phyloP scores from a whole-genome alignment of 2,329 filamentous ascomycete genomes.

The Alternaria postmessia region DNA sequence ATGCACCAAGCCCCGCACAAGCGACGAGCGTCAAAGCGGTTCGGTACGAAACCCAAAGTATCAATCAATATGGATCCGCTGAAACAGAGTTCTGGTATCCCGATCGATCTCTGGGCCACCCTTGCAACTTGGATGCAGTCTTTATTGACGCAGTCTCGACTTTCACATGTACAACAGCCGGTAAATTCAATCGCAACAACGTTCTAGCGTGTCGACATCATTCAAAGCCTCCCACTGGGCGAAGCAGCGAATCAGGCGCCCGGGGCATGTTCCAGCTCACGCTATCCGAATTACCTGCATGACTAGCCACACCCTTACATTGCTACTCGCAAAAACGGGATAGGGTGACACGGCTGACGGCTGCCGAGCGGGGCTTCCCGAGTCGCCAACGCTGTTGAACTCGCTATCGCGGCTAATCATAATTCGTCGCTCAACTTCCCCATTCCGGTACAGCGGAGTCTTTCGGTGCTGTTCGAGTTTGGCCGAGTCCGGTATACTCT shows the following conservation, averaged over 20 bases:
- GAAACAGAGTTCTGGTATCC: constrained; percentile 10
- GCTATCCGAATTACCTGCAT: constrained; percentile 33
- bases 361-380: constrained; percentile 36
- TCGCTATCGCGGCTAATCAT: constrained; percentile 19
- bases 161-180: background rate
- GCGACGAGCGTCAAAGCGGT: constrained; percentile 23
- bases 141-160: background rate
- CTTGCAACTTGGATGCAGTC: background rate
- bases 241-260: constrained; percentile 17
- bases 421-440: constrained; percentile 12
- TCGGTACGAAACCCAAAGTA: constrained; percentile 24
- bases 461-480: constrained; percentile 5
- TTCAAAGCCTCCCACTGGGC: constrained; percentile 4
- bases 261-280: constrained; percentile 12
- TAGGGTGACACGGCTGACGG: constrained; percentile 22
- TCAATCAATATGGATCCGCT: constrained; percentile 8
- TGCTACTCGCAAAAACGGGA: constrained; percentile 9
- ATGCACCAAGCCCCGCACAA: constrained; percentile 10
- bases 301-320: constrained; percentile 26
- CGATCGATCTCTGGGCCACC: background rate
- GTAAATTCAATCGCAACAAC: constrained; percentile 4
- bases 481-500: background rate
- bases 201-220: constrained; percentile 8
- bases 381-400: constrained; percentile 17
- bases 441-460: constrained; percentile 5